Conservation (phyloP, 129 eudicot species). For the Lonicera japonica region DNA sequence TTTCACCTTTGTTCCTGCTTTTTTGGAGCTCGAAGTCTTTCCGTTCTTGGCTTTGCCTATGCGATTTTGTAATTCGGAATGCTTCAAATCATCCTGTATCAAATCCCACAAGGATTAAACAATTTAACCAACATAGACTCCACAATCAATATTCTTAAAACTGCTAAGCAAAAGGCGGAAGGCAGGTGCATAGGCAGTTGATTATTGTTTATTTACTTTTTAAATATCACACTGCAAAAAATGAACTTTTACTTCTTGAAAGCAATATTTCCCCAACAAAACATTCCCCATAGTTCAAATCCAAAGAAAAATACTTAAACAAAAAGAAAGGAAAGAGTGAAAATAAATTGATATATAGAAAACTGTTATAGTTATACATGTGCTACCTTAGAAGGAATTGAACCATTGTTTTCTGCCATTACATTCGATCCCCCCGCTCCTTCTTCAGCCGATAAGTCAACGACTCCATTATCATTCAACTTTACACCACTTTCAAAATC, state of each 20-base stretch:
- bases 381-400: conserved; percentile 45
- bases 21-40: conserved; percentile 20
- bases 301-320: too few species aligned
- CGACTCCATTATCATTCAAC: conserved; percentile 15
- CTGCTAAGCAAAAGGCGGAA: too few species aligned
- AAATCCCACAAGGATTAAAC: too few species aligned
- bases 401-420: conserved; percentile 30
- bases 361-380: background rate
- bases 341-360: too few species aligned
- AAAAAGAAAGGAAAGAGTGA: too few species aligned
- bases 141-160: too few species aligned
- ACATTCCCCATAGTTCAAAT: background rate
- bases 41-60: conserved; percentile 35
- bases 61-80: conserved; percentile 26
- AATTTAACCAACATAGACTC: too few species aligned
- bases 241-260: too few species aligned
- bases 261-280: background rate
- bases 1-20: conserved; percentile 16
- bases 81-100: conserved; percentile 11
- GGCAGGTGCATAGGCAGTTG: too few species aligned
- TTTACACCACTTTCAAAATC: conserved; percentile 19
- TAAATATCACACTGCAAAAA: too few species aligned
- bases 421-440: conserved; percentile 9
- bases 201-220: too few species aligned
- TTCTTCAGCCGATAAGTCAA: conserved; percentile 18